phyloP scores from a whole-genome alignment of 352 stramenopile genomes.

The Phytopythium kandeliae region DNA sequence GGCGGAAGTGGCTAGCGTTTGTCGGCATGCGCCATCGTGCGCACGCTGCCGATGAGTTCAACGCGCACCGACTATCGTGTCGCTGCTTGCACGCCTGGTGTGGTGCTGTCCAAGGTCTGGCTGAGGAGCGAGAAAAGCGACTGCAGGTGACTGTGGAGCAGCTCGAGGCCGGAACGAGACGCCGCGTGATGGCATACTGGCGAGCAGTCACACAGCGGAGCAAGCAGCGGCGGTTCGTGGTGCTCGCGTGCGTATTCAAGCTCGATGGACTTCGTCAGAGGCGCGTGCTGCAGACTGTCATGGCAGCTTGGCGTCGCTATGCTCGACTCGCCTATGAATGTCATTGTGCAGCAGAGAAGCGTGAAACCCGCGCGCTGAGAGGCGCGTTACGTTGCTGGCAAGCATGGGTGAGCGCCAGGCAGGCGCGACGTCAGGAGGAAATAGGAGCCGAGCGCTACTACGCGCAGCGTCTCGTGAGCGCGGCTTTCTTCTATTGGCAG shows the following conservation, averaged over 20 bases:
- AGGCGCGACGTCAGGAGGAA: constrained; percentile 7
- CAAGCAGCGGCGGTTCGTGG: constrained; percentile 30
- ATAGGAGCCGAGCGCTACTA: constrained; percentile 20
- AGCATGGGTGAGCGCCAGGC: constrained; percentile 4
- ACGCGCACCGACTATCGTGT: background rate
- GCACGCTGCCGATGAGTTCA: constrained; percentile 4
- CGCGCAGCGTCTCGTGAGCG: constrained; percentile 20
- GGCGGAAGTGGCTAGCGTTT: constrained; percentile 18
- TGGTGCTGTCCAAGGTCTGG: background rate
- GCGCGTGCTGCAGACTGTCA: constrained; percentile 15
- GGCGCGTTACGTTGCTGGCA: constrained; percentile 11
- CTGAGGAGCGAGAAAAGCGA: constrained; percentile 7
- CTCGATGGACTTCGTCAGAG: constrained; percentile 16
- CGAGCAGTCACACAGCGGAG: constrained; percentile 11
- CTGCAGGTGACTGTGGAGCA: constrained; percentile 9
- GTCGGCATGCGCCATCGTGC: constrained; percentile 6
- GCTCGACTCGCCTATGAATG: background rate
- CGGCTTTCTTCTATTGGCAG: constrained; percentile 68
- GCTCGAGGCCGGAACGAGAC: constrained; percentile 1
- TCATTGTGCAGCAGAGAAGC: constrained; percentile 4
- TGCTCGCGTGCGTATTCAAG: constrained; percentile 54
- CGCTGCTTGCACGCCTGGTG: background rate
- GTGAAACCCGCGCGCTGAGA: constrained; percentile 4
- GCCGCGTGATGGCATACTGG: constrained; percentile 13
- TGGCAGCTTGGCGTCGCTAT: constrained; percentile 14